Evolutionary conservation across 75 land plant species (phyloP).

Genomic region (Pinus taeda): DNA sequence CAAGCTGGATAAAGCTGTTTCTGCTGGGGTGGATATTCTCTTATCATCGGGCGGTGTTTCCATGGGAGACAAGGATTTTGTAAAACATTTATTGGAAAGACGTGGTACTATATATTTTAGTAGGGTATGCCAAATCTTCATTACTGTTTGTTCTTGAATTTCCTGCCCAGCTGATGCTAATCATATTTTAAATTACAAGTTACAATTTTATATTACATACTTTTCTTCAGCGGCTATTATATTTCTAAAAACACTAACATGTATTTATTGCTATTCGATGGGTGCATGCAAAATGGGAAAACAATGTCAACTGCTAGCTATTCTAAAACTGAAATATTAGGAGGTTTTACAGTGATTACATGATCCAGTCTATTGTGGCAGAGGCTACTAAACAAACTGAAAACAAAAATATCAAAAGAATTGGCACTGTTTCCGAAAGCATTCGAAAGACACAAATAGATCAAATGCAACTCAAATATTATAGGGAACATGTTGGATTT

Average conservation of each 20-base stretch:
- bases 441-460: background rate
- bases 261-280: background rate
- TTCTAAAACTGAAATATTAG: background rate
- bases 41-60: slow-evolving; percentile 97
- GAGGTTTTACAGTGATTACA: background rate
- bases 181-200: background rate
- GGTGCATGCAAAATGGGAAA: background rate
- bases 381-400: background rate
- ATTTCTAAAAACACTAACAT: background rate
- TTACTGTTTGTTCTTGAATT: background rate
- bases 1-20: slow-evolving; percentile 52
- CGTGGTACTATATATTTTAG: slow-evolving; percentile 66
- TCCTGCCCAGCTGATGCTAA: background rate
- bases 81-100: slow-evolving; percentile 67
- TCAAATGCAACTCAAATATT: background rate
- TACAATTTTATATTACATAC: background rate
- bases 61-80: slow-evolving; percentile 93
- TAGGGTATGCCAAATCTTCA: slow-evolving; percentile 43
- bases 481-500: background rate
- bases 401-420: background rate
- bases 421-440: background rate
- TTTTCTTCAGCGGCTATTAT: background rate
- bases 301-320: background rate
- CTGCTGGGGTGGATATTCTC: slow-evolving; percentile 65
- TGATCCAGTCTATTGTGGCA: too few species aligned